Evolutionary conservation across 169 alveolate genomes (phyloP), one percentile per base, ranked within the genome.

Genomic region (Plasmodium berghei): DNA sequence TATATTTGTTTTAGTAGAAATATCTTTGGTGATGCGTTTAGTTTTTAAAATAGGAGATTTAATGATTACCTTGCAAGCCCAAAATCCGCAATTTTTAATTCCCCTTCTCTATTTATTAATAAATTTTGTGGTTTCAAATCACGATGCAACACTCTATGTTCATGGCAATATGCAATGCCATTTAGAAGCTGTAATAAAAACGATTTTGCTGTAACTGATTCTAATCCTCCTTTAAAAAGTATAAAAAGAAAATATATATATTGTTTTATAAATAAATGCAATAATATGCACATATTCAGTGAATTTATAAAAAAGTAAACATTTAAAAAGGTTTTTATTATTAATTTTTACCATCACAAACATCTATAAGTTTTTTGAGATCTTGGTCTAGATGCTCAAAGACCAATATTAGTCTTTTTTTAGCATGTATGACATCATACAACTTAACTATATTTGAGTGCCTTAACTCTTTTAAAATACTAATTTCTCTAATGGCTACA

Each of bases 121-220:
- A 99, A 95, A 89, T 99, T 99, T 93, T 98, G 99, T 1, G 99
- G 99, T 80, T 99, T 99, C 56, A 99, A 91, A 91, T 99, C 99
- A 58, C 99, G 96, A 90, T 99, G 99, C 45, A 99, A 93, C 22
- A 99, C 98, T 75, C 99, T 96, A 91, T 98, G 99, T 48, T 97
- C 97, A 89, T 99, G 99, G 91, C 99, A 98, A 94, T 98, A 98
- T 28, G 98, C 98, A 26, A 98, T 95, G 16, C 99, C 99, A 66
- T 96, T 95, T 73, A 99, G 96, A 9, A 99, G 97, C 92, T 99
- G 99, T 75, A 96, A 97, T 54, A 98, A 94, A 90, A 98, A 98
- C 40, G 97, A 93, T 92, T 97, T 95, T n/a, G 97, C 95, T 55
- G 97, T 96, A 16, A 92, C 87, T 16, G 96, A 93, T 63, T 95